Evolutionary conservation across 2,329 filamentous ascomycete genomes (phyloP).

Genomic region (Dactylellina leptospora): DNA sequence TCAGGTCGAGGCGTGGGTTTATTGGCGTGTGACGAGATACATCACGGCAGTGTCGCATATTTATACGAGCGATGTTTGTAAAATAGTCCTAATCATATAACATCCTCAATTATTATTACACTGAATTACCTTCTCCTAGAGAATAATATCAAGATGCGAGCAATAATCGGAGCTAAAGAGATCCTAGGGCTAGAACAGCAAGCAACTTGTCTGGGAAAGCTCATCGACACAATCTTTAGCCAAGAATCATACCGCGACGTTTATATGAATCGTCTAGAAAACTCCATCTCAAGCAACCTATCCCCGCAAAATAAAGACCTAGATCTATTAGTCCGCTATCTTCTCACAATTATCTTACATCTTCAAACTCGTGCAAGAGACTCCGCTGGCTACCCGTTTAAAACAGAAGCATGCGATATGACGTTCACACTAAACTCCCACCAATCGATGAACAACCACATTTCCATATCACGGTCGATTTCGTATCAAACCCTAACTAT

Average conservation of each 20-base stretch:
- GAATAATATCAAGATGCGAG: not conserved
- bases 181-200: not conserved
- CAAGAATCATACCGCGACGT: not conserved
- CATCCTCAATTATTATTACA: too few species aligned
- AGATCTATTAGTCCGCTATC: not conserved
- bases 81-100: too few species aligned
- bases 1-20: too few species aligned
- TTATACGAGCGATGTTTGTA: too few species aligned
- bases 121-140: too few species aligned
- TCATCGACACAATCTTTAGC: not conserved
- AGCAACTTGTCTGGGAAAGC: not conserved
- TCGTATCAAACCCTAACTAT: not conserved
- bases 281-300: not conserved
- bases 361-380: not conserved
- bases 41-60: too few species aligned
- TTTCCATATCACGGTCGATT: not conserved
- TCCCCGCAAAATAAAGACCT: not conserved
- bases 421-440: not conserved
- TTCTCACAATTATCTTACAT: not conserved
- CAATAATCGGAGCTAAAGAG: too few species aligned
- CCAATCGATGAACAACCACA: not conserved
- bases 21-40: too few species aligned
- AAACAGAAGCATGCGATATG: conserved; percentile 8
- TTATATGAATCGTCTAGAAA: not conserved
- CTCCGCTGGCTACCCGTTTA: not conserved